Conservation (phyloP, 1,284 basidiomycete species). For the Mycena sp. region DNA sequence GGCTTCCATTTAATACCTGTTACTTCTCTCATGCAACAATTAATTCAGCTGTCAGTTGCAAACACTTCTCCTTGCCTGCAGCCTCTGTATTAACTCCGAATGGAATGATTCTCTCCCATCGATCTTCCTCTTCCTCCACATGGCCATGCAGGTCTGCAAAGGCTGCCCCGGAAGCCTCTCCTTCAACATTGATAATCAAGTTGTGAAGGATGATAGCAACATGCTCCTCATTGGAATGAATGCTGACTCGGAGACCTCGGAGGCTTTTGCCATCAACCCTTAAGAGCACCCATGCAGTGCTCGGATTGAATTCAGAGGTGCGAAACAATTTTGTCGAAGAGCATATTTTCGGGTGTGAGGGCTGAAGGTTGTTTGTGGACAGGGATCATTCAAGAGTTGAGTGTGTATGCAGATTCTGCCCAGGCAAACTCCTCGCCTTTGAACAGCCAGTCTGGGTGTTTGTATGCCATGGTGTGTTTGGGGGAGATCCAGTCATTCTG, state of each 20-base stretch:
- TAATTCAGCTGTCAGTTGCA: no score
- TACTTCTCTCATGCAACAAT: no score
- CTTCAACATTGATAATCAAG: conserved; percentile 33
- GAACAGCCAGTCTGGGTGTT: conserved; percentile 3
- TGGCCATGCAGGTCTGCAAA: background rate
- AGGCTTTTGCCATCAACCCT: conserved; percentile 31
- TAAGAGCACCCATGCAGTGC: conserved; percentile 28
- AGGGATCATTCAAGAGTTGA: conserved; percentile 39
- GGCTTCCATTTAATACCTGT: no score
- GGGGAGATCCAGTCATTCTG: conserved; percentile 21
- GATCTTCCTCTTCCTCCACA: no score
- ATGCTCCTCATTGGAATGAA: conserved; percentile 30
- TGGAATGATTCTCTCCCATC: no score
- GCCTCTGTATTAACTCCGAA: no score
- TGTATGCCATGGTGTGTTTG: conserved; percentile 1
- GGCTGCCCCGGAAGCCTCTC: background rate
- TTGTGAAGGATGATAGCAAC: conserved; percentile 35
- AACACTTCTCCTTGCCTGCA: no score
- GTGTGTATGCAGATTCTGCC: conserved; percentile 49
- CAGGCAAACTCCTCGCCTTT: conserved; percentile 33
- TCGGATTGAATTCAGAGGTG: conserved; percentile 35
- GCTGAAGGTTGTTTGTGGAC: conserved; percentile 48
- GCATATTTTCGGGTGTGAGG: conserved; percentile 36
- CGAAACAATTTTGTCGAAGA: conserved; percentile 39
- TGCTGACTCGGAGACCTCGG: conserved; percentile 28